Conservation (phyloP, 768 basidiomycete species). For the Kwoniella botswanensis region DNA sequence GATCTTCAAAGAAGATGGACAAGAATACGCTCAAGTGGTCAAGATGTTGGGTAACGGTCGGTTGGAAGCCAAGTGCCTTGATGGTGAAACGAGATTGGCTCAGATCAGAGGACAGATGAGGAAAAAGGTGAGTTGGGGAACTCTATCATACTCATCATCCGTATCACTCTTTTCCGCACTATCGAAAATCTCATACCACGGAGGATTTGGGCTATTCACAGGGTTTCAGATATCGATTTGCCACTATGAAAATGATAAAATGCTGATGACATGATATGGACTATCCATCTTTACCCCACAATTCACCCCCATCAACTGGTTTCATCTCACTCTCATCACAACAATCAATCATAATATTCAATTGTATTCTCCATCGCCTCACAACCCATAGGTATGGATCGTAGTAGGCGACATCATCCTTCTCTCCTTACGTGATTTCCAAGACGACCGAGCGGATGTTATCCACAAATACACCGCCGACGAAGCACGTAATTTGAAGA, state of each 20-base stretch:
- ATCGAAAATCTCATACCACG: too few relatives aligned
- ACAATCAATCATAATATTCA: background rate
- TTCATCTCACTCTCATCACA: background rate
- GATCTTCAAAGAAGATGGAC: slow-evolving; percentile 97
- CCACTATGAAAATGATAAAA: too few relatives aligned
- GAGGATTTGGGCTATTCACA: too few relatives aligned
- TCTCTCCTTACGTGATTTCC: slow-evolving; percentile 85
- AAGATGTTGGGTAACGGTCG: slow-evolving; percentile 99
- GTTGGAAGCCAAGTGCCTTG: slow-evolving; percentile 94
- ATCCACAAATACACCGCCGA: slow-evolving; percentile 99
- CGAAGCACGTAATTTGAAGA: slow-evolving; percentile 80
- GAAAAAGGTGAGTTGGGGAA: slow-evolving; percentile 76
- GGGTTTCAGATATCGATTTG: too few relatives aligned
- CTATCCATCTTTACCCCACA: background rate
- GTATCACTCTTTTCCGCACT: too few relatives aligned
- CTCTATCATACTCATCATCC: background rate
- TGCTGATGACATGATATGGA: too few relatives aligned
- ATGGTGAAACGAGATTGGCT: slow-evolving; percentile 95
- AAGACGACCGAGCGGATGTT: slow-evolving; percentile 98
- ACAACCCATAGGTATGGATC: slow-evolving; percentile 55
- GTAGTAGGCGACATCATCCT: slow-evolving; percentile 30
- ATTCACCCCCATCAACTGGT: background rate
- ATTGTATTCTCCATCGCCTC: background rate
- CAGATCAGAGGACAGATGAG: slow-evolving; percentile 99
- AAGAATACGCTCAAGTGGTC: slow-evolving; percentile 96